Percentiles rank a stretch among this genome's conserved stretches.
Conservation (phyloP, 2,329 filamentous ascomycete genomes). For the Cladosporium sp. region DNA sequence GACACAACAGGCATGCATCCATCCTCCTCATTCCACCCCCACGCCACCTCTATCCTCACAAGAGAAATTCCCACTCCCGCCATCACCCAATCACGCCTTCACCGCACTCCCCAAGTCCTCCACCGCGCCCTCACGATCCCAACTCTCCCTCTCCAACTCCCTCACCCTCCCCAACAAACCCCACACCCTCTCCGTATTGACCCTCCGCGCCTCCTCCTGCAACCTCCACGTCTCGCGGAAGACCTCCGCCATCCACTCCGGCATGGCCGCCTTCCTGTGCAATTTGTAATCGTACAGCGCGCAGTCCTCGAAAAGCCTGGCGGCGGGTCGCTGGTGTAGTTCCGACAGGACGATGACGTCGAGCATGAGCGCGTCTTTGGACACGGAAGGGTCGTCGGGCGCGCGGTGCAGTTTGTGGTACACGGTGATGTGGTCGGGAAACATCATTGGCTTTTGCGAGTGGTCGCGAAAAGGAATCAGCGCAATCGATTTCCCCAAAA, state of each 20-base stretch:
- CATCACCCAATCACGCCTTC: too few species aligned
- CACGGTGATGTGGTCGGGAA: conserved; percentile 76
- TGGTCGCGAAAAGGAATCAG: too few species aligned
- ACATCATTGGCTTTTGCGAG: conserved; percentile 76
- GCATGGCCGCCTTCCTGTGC: conserved; percentile 54
- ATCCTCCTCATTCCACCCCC: too few species aligned
- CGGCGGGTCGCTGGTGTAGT: conserved; percentile 65
- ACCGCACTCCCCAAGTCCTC: conserved; percentile 41
- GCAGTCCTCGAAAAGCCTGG: conserved; percentile 71
- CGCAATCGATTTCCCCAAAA: too few species aligned
- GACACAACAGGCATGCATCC: too few species aligned
- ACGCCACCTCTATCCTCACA: too few species aligned
- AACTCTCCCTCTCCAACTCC: conserved; percentile 65
- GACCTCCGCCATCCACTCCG: conserved; percentile 57
- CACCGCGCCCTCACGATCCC: conserved; percentile 67
- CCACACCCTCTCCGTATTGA: conserved; percentile 51
- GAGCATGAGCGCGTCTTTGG: conserved; percentile 54
- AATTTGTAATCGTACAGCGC: conserved; percentile 70
- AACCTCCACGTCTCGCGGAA: conserved; percentile 56
- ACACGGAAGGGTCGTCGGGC: conserved; percentile 43
- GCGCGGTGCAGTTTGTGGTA: conserved; percentile 68
- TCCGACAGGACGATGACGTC: conserved; percentile 71
- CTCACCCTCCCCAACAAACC: conserved; percentile 57
- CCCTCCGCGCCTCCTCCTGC: conserved; percentile 57
- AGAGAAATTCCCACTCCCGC: neutral